Evolutionary conservation across 257 asterid species (phyloP), one percentile per base, ranked within the genome.

Genomic region (Thymus quinquecostatus): DNA sequence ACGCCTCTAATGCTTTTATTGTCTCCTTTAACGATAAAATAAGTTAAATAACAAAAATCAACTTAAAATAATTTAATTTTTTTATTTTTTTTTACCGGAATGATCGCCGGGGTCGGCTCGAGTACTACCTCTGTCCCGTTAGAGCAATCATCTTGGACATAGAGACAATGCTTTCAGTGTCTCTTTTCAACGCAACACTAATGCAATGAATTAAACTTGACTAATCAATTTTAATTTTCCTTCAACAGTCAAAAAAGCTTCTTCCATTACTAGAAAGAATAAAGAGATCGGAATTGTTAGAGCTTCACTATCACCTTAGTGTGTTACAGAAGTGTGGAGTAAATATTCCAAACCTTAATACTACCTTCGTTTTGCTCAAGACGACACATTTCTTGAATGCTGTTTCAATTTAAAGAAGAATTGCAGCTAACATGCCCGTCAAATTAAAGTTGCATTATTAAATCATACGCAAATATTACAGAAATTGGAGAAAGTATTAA

Each of bases 371-470:
- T 0, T 21, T 0, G 21, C 21, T 21, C 21, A 21, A 21, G 21
- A 21, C 21, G 21, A 21, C 21, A 21, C 21, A 21, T 21, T 21
- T 21, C 21, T 21, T 21, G 21, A 21, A 21, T 21, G 0, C 21
- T 21, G 21, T 21, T 21, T 21, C 21, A 21, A 21, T 21, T 21
- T 0, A 21, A 21, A 8, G 14, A 66, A 10, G 48, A 60, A 57
- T 21, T 21, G 0, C 21, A 33, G 56, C 40, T 3, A 64, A 56
- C n/a, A 38, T 72, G 3, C 10, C 56, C 60, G 72, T 69, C 68
- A 62, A 54, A 7, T 51, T 54, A 63, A 63, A 66, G 55, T 67
- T 72, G 75, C 66, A 61, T 50, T 72, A 45, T 53, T 58, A 49
- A 40, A 62, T 38, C 3, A 4, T 38, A 38, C 51, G 47, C 64